Evolutionary conservation across 768 basidiomycete species (phyloP).

Genomic region (Podaxis sp.): DNA sequence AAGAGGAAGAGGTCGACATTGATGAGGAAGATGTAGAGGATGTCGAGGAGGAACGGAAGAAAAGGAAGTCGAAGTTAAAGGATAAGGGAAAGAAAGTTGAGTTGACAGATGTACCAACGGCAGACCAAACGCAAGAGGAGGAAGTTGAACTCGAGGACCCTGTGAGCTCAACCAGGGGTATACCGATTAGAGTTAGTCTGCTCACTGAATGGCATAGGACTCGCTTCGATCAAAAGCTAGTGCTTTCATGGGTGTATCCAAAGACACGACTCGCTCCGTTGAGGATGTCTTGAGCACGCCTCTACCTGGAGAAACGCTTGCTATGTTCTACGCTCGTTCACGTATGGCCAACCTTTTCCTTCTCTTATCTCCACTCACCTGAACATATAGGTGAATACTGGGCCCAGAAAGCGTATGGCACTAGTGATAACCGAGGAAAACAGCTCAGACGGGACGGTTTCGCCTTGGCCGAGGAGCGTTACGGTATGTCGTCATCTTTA

Average conservation of each 20-base stretch:
- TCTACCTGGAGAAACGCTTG: slow-evolving; percentile 79
- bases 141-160: slow-evolving; percentile 4
- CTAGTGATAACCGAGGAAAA: slow-evolving; percentile 72
- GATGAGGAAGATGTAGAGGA: slow-evolving; percentile 36
- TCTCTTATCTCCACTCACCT: not conserved
- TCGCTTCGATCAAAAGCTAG: slow-evolving; percentile 36
- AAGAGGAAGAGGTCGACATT: slow-evolving; percentile 46
- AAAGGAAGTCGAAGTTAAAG: slow-evolving; percentile 25
- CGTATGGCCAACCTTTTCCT: slow-evolving; percentile 43
- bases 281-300: slow-evolving; percentile 79
- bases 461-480: slow-evolving; percentile 68
- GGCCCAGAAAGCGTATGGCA: slow-evolving; percentile 66
- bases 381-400: slow-evolving; percentile 67
- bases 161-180: not conserved
- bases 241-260: slow-evolving; percentile 60
- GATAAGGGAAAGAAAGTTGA: slow-evolving; percentile 20
- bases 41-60: slow-evolving; percentile 18
- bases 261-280: slow-evolving; percentile 53
- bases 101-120: slow-evolving; percentile 12
- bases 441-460: slow-evolving; percentile 78
- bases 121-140: slow-evolving; percentile 1
- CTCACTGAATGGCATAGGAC: slow-evolving; percentile 21
- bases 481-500: slow-evolving; percentile 45
- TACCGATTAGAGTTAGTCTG: not conserved
- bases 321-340: slow-evolving; percentile 80